Evolutionary conservation across 2,329 filamentous ascomycete species (phyloP), one percentile per base, ranked within the genome.

Genomic region (Sarocladium strictum): DNA sequence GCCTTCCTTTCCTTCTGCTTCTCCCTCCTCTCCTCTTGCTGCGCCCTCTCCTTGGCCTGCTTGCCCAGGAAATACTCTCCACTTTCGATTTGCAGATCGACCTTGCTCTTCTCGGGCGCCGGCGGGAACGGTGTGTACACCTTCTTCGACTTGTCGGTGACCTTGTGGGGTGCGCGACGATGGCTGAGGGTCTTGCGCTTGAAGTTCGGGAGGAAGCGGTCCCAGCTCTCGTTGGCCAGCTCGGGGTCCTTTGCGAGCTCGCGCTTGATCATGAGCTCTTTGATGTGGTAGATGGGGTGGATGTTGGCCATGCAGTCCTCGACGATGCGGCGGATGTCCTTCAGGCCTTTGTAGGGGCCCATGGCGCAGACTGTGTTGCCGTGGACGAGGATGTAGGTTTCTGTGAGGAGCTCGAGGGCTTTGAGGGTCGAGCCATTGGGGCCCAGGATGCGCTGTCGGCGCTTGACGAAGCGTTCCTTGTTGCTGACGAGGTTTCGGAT

Each of bases 261-360:
- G 17, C 88, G 85, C 75, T 94, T 95, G 69, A 96, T 94, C 90
- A 95, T 94, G 60, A 94, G 78, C 69, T 92, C 87, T 61, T 74
- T 77, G 67, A 80, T 77, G 61, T 80, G 72, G 66, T 99, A 97
- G 72, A 99, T 96, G 61, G 95, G 90, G 73, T 99, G 94, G 55
- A 97, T 85, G 67, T 99, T 99, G 65, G 83, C 83, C 94, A 99
- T 97, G 74, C 91, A 96, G 71, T 97, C 93, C 70, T 96, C 89
- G 35, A 97, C 83, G 19, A 97, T 85, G 53, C 91, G 81, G 47
- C 94, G 85, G 27, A 97, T 84, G 65, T 97, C 93, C 73, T 97
- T 97, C 47, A 99, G 72, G 2, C 90, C 91, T 71, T 95, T 96
- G 76, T 87, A 97, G 0, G 86, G 85, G 0, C 94, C 94, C 89